These are phyloP conservation scores for Paramecium sexaurelia DNA, from an alignment of 73 alveolate genomes.

Conservation along the genomic window DNA sequence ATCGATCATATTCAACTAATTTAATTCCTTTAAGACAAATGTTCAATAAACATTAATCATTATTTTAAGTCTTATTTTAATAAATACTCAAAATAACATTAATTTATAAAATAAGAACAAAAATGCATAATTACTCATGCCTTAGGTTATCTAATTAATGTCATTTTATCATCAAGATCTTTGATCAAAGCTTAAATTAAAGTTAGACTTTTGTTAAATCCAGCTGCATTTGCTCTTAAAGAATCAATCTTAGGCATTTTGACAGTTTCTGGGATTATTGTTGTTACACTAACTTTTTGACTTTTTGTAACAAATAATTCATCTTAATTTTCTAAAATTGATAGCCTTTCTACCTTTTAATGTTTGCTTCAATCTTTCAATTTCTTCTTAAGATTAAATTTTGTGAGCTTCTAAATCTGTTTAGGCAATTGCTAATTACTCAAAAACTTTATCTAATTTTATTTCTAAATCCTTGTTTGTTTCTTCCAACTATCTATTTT, in stretches of 20 bases:
- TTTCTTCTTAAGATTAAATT: neutral
- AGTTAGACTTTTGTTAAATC: slow-evolving; percentile 52
- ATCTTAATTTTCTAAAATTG: neutral
- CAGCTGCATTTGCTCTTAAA: slow-evolving; percentile 60
- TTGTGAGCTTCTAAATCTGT: slow-evolving; percentile 28
- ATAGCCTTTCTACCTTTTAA: neutral
- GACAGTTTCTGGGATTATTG: slow-evolving; percentile 3
- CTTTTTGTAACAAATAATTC: slow-evolving; percentile 4
- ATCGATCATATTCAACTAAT: no score
- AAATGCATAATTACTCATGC: slow-evolving; percentile 16
- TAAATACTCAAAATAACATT: neutral
- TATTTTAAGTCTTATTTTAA: no score
- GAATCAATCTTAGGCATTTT: slow-evolving; percentile 31
- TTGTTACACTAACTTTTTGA: neutral
- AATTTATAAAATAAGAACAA: neutral
- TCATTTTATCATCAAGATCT: slow-evolving; percentile 56
- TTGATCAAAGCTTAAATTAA: slow-evolving; percentile 36
- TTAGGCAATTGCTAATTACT: neutral
- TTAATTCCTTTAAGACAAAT: no score
- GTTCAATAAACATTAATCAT: no score
- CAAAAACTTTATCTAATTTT: slow-evolving; percentile 23
- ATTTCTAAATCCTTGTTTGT: neutral
- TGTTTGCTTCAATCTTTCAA: neutral
- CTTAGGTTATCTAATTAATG: slow-evolving; percentile 19
- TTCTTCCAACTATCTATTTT: neutral